Evolutionary conservation across 2,329 filamentous ascomycete genomes (phyloP).

Genomic region (Neoascochyta sp.): DNA sequence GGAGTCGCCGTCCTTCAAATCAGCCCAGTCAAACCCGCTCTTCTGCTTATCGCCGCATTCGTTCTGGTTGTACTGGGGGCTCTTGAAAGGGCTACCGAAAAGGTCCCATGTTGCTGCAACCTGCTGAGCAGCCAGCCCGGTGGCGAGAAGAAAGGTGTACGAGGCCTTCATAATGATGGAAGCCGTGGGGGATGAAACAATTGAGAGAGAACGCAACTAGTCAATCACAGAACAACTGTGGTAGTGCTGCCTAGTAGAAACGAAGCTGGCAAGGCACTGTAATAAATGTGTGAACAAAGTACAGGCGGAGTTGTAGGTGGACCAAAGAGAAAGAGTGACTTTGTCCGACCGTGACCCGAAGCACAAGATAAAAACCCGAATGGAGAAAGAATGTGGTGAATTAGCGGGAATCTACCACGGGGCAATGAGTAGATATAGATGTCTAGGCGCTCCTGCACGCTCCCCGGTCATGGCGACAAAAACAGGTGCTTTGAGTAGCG

Average conservation of each 20-base stretch:
- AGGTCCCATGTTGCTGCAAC: conserved; percentile 49
- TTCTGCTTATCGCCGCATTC: conserved; percentile 68
- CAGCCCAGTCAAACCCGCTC: conserved; percentile 67
- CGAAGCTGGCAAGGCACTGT: too few relatives aligned
- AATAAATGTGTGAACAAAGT: too few relatives aligned
- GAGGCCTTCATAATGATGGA: conserved; percentile 42
- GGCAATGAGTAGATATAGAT: conserved; percentile 11
- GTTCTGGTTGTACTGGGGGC: conserved; percentile 71
- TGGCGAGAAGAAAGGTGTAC: conserved; percentile 44
- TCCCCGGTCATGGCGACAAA: too few relatives aligned
- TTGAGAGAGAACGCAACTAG: conserved; percentile 5
- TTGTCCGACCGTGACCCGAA: conserved; percentile 23
- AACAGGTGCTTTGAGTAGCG: too few relatives aligned
- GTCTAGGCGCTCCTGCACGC: too few relatives aligned
- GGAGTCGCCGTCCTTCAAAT: conserved; percentile 46
- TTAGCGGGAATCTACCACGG: conserved; percentile 9
- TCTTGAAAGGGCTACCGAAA: conserved; percentile 56
- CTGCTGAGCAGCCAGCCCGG: conserved; percentile 47
- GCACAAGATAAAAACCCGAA: conserved; percentile 16
- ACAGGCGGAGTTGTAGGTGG: too few relatives aligned
- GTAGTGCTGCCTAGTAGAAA: too few relatives aligned
- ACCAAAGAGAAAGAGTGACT: conserved; percentile 41
- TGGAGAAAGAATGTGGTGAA: conserved; percentile 7
- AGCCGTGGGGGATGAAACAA: conserved; percentile 1
- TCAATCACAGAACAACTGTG: conserved; percentile 8